Conservation (phyloP, 495 filamentous ascomycete genomes). For the Lophiostoma macrostomum region DNA sequence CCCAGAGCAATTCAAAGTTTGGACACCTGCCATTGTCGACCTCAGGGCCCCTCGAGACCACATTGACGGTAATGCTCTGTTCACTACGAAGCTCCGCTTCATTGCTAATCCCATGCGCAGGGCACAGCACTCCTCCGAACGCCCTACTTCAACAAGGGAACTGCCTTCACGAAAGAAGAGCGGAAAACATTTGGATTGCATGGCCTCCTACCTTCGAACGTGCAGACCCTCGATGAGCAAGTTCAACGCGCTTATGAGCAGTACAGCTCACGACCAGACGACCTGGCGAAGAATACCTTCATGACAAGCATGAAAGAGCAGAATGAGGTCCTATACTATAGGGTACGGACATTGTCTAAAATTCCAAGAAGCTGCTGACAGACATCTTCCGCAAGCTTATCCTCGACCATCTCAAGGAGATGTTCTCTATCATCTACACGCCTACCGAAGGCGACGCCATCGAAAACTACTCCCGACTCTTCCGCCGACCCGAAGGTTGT, state of each 20-base stretch:
- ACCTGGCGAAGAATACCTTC: slow-evolving; percentile 77
- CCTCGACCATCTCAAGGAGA: slow-evolving; percentile 70
- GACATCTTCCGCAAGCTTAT: too few relatives aligned
- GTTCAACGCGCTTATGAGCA: slow-evolving; percentile 76
- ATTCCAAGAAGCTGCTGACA: too few relatives aligned
- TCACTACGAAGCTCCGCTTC: too few relatives aligned
- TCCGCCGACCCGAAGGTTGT: slow-evolving; percentile 72
- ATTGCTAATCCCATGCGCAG: slow-evolving; percentile 32
- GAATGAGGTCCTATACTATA: slow-evolving; percentile 75
- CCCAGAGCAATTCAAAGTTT: slow-evolving; percentile 46
- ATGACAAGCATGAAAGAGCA: slow-evolving; percentile 78
- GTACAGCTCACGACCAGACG: slow-evolving; percentile 57
- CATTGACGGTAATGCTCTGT: slow-evolving; percentile 42
- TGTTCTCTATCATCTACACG: slow-evolving; percentile 87
- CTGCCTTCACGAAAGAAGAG: slow-evolving; percentile 68
- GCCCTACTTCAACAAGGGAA: slow-evolving; percentile 80
- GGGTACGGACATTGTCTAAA: too few relatives aligned
- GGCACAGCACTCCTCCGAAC: slow-evolving; percentile 64
- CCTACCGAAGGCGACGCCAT: slow-evolving; percentile 93
- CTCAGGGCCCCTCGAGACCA: slow-evolving; percentile 60
- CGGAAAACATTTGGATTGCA: slow-evolving; percentile 65
- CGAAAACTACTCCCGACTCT: slow-evolving; percentile 75
- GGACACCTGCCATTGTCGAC: slow-evolving; percentile 61
- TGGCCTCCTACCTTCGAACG: slow-evolving; percentile 66
- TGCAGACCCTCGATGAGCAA: slow-evolving; percentile 80